Base-by-base conservation (phyloP, 768 basidiomycete genomes). In the Clavulina sp. region DNA sequence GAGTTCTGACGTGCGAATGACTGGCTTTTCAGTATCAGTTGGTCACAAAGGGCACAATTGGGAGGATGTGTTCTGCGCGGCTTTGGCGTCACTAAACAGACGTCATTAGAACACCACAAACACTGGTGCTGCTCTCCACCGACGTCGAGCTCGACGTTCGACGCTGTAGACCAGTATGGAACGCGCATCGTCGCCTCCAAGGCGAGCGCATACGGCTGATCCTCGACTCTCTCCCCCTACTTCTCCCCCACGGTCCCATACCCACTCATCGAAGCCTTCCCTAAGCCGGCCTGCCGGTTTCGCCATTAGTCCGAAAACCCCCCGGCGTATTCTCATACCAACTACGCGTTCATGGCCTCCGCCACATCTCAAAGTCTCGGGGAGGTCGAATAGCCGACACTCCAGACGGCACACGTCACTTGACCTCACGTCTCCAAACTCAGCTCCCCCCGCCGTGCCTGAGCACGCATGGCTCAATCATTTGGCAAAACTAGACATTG, bases 401-500 rank as follows among this genome's bases (percentile, higher is more conserved):
- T 13, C 23, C 36, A 4, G 40, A 34, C 21, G 32, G 34, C 9
- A 44, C 36, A 48, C 32, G 48, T 26, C 55, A 54, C 23, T 41
- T 24, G 54, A 30, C 23, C 7, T 38, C 49, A 5, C 33, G 36
- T 26, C 26, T 26, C 9, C 48, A 9, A 18, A 16, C 7, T 18
- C 34, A 7, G 19, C 7, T 38, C 34, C 48, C 16, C 9, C 16
- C 7, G 32, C 26, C 28, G 26, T 59, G 30, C 9, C 16, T 26
- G 43, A 13, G 13, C 13, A 46, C 26, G 13, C 26, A 9, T 75
- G 75, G 73, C 63, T 76, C 18, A 70, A 69, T 1, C 60, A 65
- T 6, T 68, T 69, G 19, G 66, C 68, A 46, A 67, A 64, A 48
- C 76, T 78, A 55, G 67, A 64, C 47, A 76, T 79, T 56, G 70